phyloP scores from a whole-genome alignment of 1,284 basidiomycete species.

The Xerocomus minutiporus region DNA sequence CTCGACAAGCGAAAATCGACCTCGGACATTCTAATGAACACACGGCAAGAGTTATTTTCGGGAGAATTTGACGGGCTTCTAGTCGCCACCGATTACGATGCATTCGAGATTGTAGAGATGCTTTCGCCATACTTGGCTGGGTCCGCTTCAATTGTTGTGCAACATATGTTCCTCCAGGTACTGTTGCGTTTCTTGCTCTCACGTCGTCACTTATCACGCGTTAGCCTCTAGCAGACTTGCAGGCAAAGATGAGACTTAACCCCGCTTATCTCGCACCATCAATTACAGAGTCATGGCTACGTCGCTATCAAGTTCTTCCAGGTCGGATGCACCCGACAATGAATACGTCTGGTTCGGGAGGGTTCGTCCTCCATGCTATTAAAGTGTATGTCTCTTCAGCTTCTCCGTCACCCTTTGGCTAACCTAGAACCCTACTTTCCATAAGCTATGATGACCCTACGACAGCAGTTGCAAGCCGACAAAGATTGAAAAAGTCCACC shows the following conservation, averaged over 20 bases:
- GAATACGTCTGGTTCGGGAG: constrained; percentile 86
- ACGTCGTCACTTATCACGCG: constrained; percentile 1
- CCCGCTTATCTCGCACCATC: constrained; percentile 75
- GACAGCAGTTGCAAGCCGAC: constrained; percentile 41
- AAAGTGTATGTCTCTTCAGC: constrained; percentile 63
- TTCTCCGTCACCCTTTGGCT: constrained; percentile 1
- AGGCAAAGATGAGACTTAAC: constrained; percentile 64
- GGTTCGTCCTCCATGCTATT: constrained; percentile 80
- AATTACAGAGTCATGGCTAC: constrained; percentile 85
- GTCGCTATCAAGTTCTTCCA: constrained; percentile 91
- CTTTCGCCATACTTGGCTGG: constrained; percentile 78
- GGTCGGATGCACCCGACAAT: constrained; percentile 96
- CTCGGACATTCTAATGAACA: constrained; percentile 53
- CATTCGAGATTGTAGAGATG: constrained; percentile 74
- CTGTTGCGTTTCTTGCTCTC: constrained; percentile 8
- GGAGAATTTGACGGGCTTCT: constrained; percentile 90
- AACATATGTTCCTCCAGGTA: constrained; percentile 80
- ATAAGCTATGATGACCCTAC: constrained; percentile 71
- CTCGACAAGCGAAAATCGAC: constrained; percentile 69
- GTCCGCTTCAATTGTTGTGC: constrained; percentile 82
- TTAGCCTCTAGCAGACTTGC: constrained; percentile 71
- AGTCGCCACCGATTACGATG: constrained; percentile 83
- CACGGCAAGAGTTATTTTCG: constrained; percentile 77
- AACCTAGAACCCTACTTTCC: constrained; percentile 7
- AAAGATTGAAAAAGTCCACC: constrained; percentile 24